Conservation (phyloP, 257 asterid genomes). For the Solanum bulbocastanum region DNA sequence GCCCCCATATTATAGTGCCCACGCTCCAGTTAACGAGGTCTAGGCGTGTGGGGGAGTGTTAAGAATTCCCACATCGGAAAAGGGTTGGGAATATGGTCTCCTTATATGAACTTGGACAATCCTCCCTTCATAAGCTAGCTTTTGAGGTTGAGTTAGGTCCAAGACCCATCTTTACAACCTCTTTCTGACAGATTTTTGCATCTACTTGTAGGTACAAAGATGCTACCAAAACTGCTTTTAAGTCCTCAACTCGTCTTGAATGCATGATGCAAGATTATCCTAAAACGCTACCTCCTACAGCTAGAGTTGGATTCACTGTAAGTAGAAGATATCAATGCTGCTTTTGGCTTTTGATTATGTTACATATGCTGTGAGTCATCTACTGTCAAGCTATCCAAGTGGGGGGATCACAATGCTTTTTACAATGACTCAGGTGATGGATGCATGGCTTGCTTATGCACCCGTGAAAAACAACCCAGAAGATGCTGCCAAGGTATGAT, state of each 20-base stretch:
- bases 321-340: slow-evolving; percentile 18
- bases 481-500: slow-evolving; percentile 93
- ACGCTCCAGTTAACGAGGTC: too few relatives aligned
- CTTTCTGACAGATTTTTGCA: background rate
- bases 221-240: slow-evolving; percentile 78
- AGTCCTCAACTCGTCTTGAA: slow-evolving; percentile 97
- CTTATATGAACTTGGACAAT: too few relatives aligned
- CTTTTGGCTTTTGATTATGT: background rate
- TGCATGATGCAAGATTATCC: slow-evolving; percentile 99
- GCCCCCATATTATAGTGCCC: too few relatives aligned
- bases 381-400: background rate
- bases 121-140: too few relatives aligned
- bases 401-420: background rate
- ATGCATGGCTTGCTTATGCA: slow-evolving; percentile 94
- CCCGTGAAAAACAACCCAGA: slow-evolving; percentile 99
- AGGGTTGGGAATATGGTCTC: too few relatives aligned
- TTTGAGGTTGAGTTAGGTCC: too few relatives aligned
- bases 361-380: background rate
- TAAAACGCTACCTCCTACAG: slow-evolving; percentile 84
- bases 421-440: slow-evolving; percentile 52
- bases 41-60: too few relatives aligned
- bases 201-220: slow-evolving; percentile 71
- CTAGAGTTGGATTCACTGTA: slow-evolving; percentile 97
- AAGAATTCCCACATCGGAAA: too few relatives aligned
- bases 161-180: background rate